Conservation (phyloP, 257 asterid species). For the Prunella vulgaris region DNA sequence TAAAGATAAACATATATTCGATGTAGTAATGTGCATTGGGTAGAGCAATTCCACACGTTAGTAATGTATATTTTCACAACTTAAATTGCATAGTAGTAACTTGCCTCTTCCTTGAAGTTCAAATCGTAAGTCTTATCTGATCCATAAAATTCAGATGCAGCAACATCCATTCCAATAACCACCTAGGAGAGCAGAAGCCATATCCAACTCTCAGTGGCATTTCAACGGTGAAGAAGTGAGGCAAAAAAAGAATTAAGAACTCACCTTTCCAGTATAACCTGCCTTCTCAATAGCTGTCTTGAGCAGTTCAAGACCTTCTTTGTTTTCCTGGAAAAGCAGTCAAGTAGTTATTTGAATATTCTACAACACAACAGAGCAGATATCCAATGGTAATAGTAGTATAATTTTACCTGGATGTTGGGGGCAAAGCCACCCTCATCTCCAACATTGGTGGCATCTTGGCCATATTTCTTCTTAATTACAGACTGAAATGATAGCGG, state of each 20-base stretch:
- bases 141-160: slow-evolving; percentile 94
- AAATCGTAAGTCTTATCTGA: slow-evolving; percentile 71
- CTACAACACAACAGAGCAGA: not conserved
- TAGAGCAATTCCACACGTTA: too few species aligned
- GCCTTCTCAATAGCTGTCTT: slow-evolving; percentile 97
- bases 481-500: slow-evolving; percentile 52
- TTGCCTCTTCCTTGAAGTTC: slow-evolving; percentile 97
- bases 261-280: slow-evolving; percentile 80
- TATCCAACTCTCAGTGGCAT: not conserved
- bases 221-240: not conserved
- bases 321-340: slow-evolving; percentile 67
- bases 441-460: slow-evolving; percentile 97
- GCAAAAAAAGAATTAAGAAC: slow-evolving; percentile 6
- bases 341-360: slow-evolving; percentile 16
- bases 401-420: slow-evolving; percentile 64
- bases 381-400: not conserved
- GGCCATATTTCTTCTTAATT: slow-evolving; percentile 94
- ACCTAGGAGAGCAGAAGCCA: slow-evolving; percentile 37
- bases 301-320: slow-evolving; percentile 96
- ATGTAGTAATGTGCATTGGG: not conserved
- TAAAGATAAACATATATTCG: not conserved
- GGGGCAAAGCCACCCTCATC: slow-evolving; percentile 99
- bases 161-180: slow-evolving; percentile 99
- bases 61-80: not conserved
- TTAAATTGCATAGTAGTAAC: not conserved